These are phyloP conservation scores for Boletus sp. DNA, from an alignment of 1,284 basidiomycete genomes.

Conservation along the genomic window DNA sequence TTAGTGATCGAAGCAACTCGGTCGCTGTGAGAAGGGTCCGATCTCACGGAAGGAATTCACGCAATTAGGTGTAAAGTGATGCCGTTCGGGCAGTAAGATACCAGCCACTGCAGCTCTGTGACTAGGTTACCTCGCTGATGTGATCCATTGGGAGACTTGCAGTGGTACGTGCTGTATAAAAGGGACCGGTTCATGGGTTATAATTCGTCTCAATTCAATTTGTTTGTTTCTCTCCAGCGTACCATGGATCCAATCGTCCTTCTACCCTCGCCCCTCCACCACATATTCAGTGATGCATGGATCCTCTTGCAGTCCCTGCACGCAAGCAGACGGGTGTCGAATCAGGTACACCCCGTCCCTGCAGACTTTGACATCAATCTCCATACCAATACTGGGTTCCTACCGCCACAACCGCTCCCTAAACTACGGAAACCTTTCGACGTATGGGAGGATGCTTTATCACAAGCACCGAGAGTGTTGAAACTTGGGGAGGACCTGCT, in stretches of 20 bases:
- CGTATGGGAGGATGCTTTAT: conserved; percentile 73
- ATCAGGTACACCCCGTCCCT: conserved; percentile 31
- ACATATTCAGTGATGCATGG: conserved; percentile 32
- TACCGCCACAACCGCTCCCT: conserved; percentile 69
- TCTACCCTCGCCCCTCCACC: conserved; percentile 36
- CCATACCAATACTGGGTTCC: conserved; percentile 81
- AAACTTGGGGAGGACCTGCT: conserved; percentile 59
- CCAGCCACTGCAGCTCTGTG: conserved; percentile 33
- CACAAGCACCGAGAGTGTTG: conserved; percentile 52
- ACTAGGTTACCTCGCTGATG: conserved; percentile 36
- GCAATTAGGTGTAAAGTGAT: conserved; percentile 21
- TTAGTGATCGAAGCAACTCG: conserved; percentile 21
- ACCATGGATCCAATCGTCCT: conserved; percentile 35
- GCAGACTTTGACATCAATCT: conserved; percentile 71
- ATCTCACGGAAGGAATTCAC: background rate
- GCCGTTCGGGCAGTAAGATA: conserved; percentile 26
- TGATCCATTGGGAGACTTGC: conserved; percentile 29
- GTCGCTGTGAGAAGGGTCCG: conserved; percentile 11
- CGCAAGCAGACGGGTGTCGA: conserved; percentile 20
- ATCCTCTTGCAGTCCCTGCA: conserved; percentile 30
- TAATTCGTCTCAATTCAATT: conserved; percentile 9
- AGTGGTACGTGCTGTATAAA: conserved; percentile 36
- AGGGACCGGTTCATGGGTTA: conserved; percentile 8
- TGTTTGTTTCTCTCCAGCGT: conserved; percentile 5
- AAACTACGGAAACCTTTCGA: conserved; percentile 54